Base-by-base conservation (phyloP, 225 moss, liverwort and hornwort genomes). In the Marchantia polymorpha region DNA sequence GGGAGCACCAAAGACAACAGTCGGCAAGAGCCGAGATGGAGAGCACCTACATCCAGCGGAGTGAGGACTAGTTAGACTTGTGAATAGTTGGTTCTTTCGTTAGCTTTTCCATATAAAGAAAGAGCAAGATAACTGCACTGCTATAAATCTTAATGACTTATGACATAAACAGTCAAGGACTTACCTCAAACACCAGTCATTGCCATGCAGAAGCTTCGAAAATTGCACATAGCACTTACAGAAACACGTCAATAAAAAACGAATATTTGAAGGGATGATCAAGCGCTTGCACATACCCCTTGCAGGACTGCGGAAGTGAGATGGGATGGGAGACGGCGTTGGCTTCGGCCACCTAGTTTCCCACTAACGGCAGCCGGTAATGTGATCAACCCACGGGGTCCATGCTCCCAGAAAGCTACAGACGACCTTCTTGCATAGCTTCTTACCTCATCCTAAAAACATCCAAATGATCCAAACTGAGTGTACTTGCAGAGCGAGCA, bases 1-100 rank as follows among this genome's bases (percentile, higher is more conserved):
- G 80, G 83, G 86, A 91, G 69, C 89, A 92, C 93, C 95, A 96
- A 69, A 88, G 82, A 82, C 92, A 93, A 77, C 88, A 78, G 46
- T 93, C 87, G 64, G 95, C 90, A 63, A 92, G 81, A 58, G 89
- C 83, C 79, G 88, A 86, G 39, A 96, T 74, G 60, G 95, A 83
- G 53, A 96, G 84, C 75, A 96, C 88, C 95, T 96, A 80, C 27
- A 79, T 69, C 25, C 23, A 69, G 70, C 31, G 56, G 65, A 56
- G 52, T 48, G 81, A 12, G 48, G 76, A n/a, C 49, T 10, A 69
- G 49, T 71, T 50, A 71, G 22, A 47, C 23, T 71, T 46, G n/a
- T 50, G 23, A 11, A n/a, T 46, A 16, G 5, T 39, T 39, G 39
- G 39, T 39, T 20, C 58, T 16, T 58, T 58, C 19, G 13, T 58